phyloP scores from a whole-genome alignment of 1,284 basidiomycete genomes.

The Trichosporon ovoides region DNA sequence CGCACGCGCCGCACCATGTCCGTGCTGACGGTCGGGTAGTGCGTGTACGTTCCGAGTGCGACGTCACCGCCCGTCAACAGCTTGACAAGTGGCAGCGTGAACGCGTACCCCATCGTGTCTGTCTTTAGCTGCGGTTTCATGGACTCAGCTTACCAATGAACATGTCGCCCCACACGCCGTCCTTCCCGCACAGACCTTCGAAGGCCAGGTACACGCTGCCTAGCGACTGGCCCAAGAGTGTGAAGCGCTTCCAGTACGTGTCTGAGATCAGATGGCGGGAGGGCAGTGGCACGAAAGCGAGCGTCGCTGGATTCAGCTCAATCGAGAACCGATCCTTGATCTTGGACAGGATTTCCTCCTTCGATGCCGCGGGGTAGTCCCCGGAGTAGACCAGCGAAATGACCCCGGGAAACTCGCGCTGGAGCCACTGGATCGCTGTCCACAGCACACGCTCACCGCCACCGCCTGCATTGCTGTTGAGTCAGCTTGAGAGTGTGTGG shows the following conservation, averaged over 20 bases:
- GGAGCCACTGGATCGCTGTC: conserved; percentile 78
- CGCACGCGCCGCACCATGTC: conserved; percentile 85
- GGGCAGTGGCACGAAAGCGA: conserved; percentile 73
- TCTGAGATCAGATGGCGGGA: conserved; percentile 73
- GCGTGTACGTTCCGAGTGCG: conserved; percentile 83
- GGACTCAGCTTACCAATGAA: conserved; percentile 65
- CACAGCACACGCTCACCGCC: conserved; percentile 95
- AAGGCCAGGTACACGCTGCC: conserved; percentile 78
- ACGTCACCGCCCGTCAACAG: conserved; percentile 56
- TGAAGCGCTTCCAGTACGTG: conserved; percentile 76
- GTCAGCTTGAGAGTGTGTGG: conserved; percentile 7
- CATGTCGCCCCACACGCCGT: conserved; percentile 58
- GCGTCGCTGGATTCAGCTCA: conserved; percentile 56
- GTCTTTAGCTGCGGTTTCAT: conserved; percentile 1
- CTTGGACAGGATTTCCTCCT: conserved; percentile 74
- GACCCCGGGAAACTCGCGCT: conserved; percentile 63
- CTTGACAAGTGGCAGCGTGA: conserved; percentile 74
- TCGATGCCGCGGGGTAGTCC: conserved; percentile 65
- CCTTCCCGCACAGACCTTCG: conserved; percentile 55
- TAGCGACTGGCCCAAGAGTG: conserved; percentile 82
- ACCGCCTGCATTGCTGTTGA: conserved; percentile 85
- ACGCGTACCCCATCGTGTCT: conserved; percentile 99
- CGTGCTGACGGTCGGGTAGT: conserved; percentile 93
- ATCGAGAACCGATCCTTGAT: conserved; percentile 85
- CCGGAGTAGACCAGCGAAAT: conserved; percentile 88